Evolutionary conservation across 108 stramenopile species (phyloP).

Genomic region (Craspedostauros australis): DNA sequence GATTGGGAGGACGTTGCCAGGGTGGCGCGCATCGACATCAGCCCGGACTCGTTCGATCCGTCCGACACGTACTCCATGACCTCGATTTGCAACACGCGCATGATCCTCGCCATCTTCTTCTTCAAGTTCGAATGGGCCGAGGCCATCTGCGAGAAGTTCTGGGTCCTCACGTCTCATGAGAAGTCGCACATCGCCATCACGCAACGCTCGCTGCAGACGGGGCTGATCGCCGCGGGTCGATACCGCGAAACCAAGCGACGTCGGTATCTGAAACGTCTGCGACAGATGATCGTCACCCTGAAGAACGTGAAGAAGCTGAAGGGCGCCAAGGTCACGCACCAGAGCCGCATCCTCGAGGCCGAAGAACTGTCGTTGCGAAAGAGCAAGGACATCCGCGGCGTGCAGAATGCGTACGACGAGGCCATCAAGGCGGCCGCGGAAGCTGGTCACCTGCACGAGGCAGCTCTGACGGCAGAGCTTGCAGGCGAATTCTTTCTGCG

Average conservation of each 20-base stretch:
- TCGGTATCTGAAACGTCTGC: background rate
- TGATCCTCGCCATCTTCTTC: slow-evolving; percentile 13
- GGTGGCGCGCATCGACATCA: too few species aligned
- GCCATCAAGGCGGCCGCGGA: slow-evolving; percentile 19
- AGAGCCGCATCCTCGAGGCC: slow-evolving; percentile 16
- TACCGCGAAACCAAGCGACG: too few species aligned
- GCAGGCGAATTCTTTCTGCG: slow-evolving; percentile 15
- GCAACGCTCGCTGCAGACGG: slow-evolving; percentile 10
- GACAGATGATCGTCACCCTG: too few species aligned
- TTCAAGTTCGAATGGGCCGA: slow-evolving; percentile 14
- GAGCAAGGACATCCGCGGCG: too few species aligned
- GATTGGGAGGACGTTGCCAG: too few species aligned
- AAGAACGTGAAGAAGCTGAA: slow-evolving; percentile 10
- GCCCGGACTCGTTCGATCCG: too few species aligned
- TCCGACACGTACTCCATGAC: too few species aligned
- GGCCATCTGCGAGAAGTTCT: slow-evolving; percentile 3
- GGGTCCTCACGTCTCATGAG: background rate
- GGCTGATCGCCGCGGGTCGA: slow-evolving; percentile 10
- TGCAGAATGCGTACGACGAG: slow-evolving; percentile 12
- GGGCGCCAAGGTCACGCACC: slow-evolving; percentile 6
- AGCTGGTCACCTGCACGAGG: slow-evolving; percentile 20
- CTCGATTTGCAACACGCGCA: too few species aligned
- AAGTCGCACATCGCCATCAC: slow-evolving; percentile 1
- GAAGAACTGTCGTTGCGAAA: slow-evolving; percentile 13
- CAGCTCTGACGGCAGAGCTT: slow-evolving; percentile 19